Base-by-base conservation (phyloP, 2,329 filamentous ascomycete species). In the Penicillium sp. region DNA sequence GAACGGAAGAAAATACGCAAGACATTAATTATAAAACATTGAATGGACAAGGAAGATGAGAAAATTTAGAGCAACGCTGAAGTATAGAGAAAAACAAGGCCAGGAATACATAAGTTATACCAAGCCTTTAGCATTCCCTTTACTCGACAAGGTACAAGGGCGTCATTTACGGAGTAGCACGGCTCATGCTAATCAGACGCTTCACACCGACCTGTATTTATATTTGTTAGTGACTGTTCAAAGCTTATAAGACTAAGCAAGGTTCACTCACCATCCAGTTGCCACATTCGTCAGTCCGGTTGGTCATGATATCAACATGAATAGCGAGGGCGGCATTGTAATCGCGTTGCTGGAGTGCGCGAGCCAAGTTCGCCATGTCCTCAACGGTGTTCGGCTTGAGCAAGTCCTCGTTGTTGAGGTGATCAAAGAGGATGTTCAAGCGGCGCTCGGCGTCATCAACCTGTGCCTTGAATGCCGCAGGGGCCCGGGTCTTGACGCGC, bases 401-500 rank as follows among this genome's bases (percentile, higher is more conserved):
- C 39, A 97, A 79, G 68, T 97, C 92, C 68, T 92, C 89, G 63
- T 97, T 97, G 81, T 97, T 99, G 45, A 99, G 80, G 72, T 97
- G 91, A 69, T 99, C 93, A 71, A 97, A 97, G n/a, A 99, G 79
- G 47, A 97, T 86, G 66, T 89, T 90, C 56, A 99, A 82, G 29
- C 94, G 86, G 77, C 96, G 96, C 72, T 96, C 90, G 2, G 92
- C 94, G 71, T 97, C 94, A 66, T 91, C 89, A 21, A 99, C 91
- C 71, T 97, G 92, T 15, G 86, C 82, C 60, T 90, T 87, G 77
- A 94, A 97, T 16, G 87, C 86, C n/a, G 87, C 80, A 18, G 94
- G 94, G 0, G 94, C 94, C 63, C 90, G 88, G 32, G 86, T 78
- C 56, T 92, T 92, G 52, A 99, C 89, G 34, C 91, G 89, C 65